Conservation (phyloP, 768 basidiomycete species). For the Xanthoconium stramineum region DNA sequence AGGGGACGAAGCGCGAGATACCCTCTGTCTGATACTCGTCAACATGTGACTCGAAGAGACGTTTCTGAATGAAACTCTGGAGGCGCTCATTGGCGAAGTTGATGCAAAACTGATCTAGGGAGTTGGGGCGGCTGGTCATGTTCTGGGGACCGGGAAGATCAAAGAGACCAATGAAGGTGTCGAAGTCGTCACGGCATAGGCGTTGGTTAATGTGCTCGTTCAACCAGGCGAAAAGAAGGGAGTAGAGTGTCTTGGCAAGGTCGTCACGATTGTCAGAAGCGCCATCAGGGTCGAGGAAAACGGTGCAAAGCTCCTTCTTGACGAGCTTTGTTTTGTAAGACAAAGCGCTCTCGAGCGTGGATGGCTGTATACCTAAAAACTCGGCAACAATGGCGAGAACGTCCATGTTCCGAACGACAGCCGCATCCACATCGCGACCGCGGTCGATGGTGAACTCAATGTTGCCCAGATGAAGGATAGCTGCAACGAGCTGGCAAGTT, state of each 20-base stretch:
- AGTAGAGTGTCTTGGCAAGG: constrained; percentile 90
- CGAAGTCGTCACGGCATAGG: constrained; percentile 90
- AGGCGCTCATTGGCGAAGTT: constrained; percentile 95
- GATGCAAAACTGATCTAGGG: constrained; percentile 93
- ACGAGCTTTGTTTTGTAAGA: constrained; percentile 92
- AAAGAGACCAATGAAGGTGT: constrained; percentile 88
- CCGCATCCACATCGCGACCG: constrained; percentile 83
- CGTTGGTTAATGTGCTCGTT: constrained; percentile 96
- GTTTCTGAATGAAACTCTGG: constrained; percentile 72
- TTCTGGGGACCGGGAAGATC: constrained; percentile 95
- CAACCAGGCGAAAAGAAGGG: constrained; percentile 92
- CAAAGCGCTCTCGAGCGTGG: constrained; percentile 72
- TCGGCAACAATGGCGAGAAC: constrained; percentile 82
- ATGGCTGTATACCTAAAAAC: constrained; percentile 79
- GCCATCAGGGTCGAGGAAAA: constrained; percentile 93
- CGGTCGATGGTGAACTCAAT: constrained; percentile 88
- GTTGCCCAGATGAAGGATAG: constrained; percentile 95
- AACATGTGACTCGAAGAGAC: constrained; percentile 69
- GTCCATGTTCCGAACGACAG: constrained; percentile 85
- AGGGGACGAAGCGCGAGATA: constrained; percentile 64
- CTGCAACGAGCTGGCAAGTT: constrained; percentile 90
- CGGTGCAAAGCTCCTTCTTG: constrained; percentile 95
- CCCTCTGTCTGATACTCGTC: constrained; percentile 84
- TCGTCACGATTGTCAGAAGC: constrained; percentile 93
- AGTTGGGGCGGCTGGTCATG: constrained; percentile 82